These are phyloP conservation scores for Ophiostoma angusticollis DNA, from an alignment of 2,329 filamentous ascomycete genomes.

Conservation along the genomic window DNA sequence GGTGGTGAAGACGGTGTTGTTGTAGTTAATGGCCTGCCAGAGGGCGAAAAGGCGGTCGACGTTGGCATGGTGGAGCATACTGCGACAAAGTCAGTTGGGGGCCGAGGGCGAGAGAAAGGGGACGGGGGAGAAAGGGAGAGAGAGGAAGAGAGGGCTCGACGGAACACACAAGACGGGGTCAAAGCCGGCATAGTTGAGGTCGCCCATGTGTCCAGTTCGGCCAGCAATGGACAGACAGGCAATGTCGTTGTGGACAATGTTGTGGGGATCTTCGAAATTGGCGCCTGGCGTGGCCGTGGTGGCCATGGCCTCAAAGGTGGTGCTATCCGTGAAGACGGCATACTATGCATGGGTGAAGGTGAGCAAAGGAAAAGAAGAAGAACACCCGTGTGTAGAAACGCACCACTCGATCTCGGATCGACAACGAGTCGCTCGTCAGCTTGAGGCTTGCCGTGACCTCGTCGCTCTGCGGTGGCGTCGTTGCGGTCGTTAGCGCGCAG, in stretches of 20 bases:
- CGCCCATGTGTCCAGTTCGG: slow-evolving; percentile 21
- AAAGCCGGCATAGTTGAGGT: slow-evolving; percentile 29
- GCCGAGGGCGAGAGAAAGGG: too few species aligned
- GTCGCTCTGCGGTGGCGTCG: slow-evolving; percentile 8
- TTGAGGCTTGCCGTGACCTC: neutral
- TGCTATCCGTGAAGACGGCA: slow-evolving; percentile 26
- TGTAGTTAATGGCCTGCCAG: slow-evolving; percentile 29
- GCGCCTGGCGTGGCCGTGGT: slow-evolving; percentile 24
- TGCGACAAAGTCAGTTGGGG: slow-evolving; percentile 13
- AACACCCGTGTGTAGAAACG: too few species aligned
- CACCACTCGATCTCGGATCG: neutral
- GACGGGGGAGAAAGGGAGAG: neutral
- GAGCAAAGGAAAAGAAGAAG: too few species aligned
- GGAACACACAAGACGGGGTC: slow-evolving; percentile 34
- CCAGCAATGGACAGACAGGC: slow-evolving; percentile 21
- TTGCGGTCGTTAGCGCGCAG: slow-evolving; percentile 27
- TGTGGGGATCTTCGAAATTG: slow-evolving; percentile 33
- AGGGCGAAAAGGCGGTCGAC: slow-evolving; percentile 47
- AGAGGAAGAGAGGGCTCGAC: neutral
- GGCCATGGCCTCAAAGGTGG: slow-evolving; percentile 27
- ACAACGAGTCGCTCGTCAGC: too few species aligned
- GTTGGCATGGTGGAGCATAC: slow-evolving; percentile 41
- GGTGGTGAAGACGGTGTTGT: slow-evolving; percentile 22
- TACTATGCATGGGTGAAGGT: slow-evolving; percentile 22
- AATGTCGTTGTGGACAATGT: slow-evolving; percentile 27